phyloP scores from a whole-genome alignment of 208 protist genomes.

The Leishmania tarentolae region DNA sequence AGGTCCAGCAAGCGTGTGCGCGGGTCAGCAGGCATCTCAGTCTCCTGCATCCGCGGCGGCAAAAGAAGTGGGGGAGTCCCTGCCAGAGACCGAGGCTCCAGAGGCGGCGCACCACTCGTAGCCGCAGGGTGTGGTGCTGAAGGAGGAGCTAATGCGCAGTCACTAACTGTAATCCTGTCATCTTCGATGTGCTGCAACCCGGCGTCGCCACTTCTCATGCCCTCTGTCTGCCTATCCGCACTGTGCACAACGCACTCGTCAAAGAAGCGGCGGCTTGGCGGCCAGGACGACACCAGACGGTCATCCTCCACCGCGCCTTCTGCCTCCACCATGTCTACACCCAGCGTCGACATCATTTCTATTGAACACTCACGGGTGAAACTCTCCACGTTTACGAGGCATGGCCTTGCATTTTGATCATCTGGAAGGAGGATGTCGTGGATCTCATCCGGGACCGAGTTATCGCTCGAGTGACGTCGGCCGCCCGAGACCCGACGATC shows the following conservation, averaged over 20 bases:
- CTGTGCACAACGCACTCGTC: conserved; percentile 14
- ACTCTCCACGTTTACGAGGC: neutral
- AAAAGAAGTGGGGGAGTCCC: neutral
- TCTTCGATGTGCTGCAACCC: neutral
- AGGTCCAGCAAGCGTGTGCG: conserved; percentile 56
- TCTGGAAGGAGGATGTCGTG: neutral
- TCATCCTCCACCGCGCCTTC: neutral
- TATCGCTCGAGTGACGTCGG: neutral
- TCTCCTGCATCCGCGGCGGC: conserved; percentile 21
- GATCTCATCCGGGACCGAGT: neutral
- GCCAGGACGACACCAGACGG: conserved; percentile 11
- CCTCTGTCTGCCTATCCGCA: neutral
- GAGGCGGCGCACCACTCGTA: neutral
- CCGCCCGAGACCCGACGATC: neutral
- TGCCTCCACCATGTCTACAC: neutral
- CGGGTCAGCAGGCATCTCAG: conserved; percentile 41
- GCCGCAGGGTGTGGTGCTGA: neutral
- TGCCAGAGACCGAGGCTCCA: neutral
- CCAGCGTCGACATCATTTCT: neutral
- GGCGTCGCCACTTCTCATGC: neutral
- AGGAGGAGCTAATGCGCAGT: neutral
- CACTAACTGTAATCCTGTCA: neutral
- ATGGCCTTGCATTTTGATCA: neutral
- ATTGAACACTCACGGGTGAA: neutral
- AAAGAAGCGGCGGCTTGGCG: conserved; percentile 1